Evolutionary conservation across 345 rosid genomes (phyloP).

Genomic region (Citrus medica): DNA sequence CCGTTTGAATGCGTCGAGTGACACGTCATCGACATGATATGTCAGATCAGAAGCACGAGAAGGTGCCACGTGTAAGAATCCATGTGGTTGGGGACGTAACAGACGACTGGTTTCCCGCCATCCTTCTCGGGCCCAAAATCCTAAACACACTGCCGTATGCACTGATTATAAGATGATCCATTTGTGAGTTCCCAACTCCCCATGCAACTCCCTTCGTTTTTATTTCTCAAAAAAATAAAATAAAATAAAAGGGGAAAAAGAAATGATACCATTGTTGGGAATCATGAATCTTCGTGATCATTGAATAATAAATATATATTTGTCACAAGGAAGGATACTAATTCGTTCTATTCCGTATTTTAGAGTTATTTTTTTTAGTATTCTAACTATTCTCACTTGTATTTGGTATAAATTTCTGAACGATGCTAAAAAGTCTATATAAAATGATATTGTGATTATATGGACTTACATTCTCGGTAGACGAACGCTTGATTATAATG

Average conservation of each 20-base stretch:
- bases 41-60: slow-evolving; percentile 4
- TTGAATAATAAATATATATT: neutral
- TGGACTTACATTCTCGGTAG: no score
- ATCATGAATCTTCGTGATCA: neutral
- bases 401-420: no score
- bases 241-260: neutral
- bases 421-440: no score
- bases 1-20: slow-evolving; percentile 14
- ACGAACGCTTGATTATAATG: no score
- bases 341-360: no score
- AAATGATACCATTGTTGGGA: neutral
- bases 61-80: slow-evolving; percentile 22
- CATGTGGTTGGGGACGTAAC: slow-evolving; percentile 24
- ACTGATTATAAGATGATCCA: neutral
- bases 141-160: neutral
- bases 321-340: neutral
- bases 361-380: no score
- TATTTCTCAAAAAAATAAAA: neutral
- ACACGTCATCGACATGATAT: slow-evolving; percentile 19
- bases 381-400: no score
- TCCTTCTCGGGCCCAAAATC: slow-evolving; percentile 19
- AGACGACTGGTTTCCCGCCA: slow-evolving; percentile 33
- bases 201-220: neutral
- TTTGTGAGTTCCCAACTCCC: neutral
- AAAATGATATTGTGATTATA: no score